Conservation (phyloP, 2,329 filamentous ascomycete species). For the Talaromyces sp. region DNA sequence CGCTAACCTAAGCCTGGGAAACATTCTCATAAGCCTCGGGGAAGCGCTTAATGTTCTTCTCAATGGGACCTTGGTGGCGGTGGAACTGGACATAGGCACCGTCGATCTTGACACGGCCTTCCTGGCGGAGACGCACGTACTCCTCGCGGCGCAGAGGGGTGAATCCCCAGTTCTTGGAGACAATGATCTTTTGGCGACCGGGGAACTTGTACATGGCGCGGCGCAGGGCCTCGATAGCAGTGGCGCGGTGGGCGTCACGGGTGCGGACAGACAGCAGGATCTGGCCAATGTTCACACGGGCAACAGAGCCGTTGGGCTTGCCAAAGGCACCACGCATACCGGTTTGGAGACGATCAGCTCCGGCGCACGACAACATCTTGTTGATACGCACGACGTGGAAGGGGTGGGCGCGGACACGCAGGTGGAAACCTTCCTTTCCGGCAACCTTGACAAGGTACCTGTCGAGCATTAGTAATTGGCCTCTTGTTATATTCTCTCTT, state of each 20-base stretch:
- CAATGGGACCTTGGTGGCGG: slow-evolving; percentile 81
- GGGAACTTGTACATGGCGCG: slow-evolving; percentile 99
- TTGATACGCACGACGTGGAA: slow-evolving; percentile 99
- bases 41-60: slow-evolving; percentile 88
- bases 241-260: slow-evolving; percentile 86
- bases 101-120: slow-evolving; percentile 89
- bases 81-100: slow-evolving; percentile 99
- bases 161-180: slow-evolving; percentile 99
- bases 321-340: slow-evolving; percentile 99
- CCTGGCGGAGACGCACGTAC: slow-evolving; percentile 92
- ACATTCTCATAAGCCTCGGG: slow-evolving; percentile 67
- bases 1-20: slow-evolving; percentile 37
- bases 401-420: slow-evolving; percentile 81
- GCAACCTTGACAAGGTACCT: slow-evolving; percentile 64
- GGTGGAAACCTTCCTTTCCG: slow-evolving; percentile 68
- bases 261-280: slow-evolving; percentile 97
- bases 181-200: slow-evolving; percentile 99
- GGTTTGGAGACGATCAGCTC: slow-evolving; percentile 99
- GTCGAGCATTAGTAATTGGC: slow-evolving; percentile 1
- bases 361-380: slow-evolving; percentile 99
- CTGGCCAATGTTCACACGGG: slow-evolving; percentile 99
- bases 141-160: slow-evolving; percentile 96
- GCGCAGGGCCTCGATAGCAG: slow-evolving; percentile 96
- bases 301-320: slow-evolving; percentile 98
- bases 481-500: too few species aligned